Evolutionary conservation across 129 eudicot genomes (phyloP).

Genomic region (Calendula officinalis): DNA sequence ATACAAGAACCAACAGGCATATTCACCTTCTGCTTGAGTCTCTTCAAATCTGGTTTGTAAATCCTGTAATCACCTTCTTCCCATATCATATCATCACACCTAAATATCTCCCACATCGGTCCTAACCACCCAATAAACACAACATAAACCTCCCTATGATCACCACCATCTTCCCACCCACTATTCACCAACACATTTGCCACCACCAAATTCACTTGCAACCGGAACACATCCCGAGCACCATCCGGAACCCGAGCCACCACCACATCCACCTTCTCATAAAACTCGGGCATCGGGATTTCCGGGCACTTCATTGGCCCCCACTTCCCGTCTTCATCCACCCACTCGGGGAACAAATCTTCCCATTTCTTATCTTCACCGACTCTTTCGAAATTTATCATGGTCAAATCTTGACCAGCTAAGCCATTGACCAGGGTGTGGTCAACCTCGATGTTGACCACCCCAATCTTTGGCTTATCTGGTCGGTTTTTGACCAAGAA

Average conservation of each 20-base stretch:
- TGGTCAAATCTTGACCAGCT: constrained; percentile 17
- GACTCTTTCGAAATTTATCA: constrained; percentile 41
- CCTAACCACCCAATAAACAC: constrained; percentile 60
- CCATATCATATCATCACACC: constrained; percentile 75
- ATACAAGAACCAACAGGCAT: constrained; percentile 78
- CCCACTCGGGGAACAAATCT: constrained; percentile 63
- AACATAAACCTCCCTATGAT: constrained; percentile 35
- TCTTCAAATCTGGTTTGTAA: constrained; percentile 55
- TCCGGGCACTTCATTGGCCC: constrained; percentile 48
- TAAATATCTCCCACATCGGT: constrained; percentile 74
- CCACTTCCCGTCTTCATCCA: constrained; percentile 41
- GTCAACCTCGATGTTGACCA: constrained; percentile 35
- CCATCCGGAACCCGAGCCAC: constrained; percentile 58
- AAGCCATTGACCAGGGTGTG: constrained; percentile 14
- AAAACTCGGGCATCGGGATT: constrained; percentile 54
- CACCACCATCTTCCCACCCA: constrained; percentile 31
- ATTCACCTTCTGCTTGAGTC: constrained; percentile 43
- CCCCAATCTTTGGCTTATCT: constrained; percentile 32
- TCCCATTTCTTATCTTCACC: constrained; percentile 34
- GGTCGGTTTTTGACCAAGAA: constrained; percentile 3
- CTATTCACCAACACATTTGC: constrained; percentile 52
- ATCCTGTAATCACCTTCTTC: constrained; percentile 51
- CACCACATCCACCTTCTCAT: constrained; percentile 50
- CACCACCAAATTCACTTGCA: constrained; percentile 73
- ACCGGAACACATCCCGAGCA: constrained; percentile 50